Evolutionary conservation across 768 basidiomycete species (phyloP).

Genomic region (Amanita molliuscula): DNA sequence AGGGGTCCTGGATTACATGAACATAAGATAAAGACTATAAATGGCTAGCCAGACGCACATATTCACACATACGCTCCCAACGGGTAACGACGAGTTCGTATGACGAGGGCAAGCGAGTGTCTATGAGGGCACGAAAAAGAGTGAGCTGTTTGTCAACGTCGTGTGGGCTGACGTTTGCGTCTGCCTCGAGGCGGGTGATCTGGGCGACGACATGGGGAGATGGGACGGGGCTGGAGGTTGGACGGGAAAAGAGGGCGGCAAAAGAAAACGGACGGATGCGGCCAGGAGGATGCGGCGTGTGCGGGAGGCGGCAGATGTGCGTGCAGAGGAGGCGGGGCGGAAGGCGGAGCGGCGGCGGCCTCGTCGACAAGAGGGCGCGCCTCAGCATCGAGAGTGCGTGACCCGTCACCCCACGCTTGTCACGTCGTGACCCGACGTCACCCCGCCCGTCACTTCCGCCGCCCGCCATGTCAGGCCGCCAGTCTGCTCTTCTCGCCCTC

Average conservation of each 20-base stretch:
- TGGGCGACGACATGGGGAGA: constrained; percentile 58
- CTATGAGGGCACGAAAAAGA: constrained; percentile 55
- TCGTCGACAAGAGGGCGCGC: not conserved
- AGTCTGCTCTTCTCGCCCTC: constrained; percentile 22
- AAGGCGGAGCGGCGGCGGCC: constrained; percentile 5
- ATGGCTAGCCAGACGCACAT: constrained; percentile 34
- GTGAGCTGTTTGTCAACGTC: constrained; percentile 62
- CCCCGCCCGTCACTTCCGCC: no score
- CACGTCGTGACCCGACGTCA: not conserved
- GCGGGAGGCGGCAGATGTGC: constrained; percentile 1
- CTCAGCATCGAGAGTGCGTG: not conserved
- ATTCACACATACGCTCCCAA: constrained; percentile 81
- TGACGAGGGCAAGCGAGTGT: constrained; percentile 54
- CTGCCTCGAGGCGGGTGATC: constrained; percentile 67
- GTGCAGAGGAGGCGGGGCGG: not conserved
- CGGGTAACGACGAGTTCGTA: constrained; percentile 66
- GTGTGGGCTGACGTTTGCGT: constrained; percentile 63
- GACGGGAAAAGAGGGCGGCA: constrained; percentile 36
- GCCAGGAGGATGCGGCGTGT: no score
- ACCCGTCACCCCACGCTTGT: not conserved
- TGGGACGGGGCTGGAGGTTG: constrained; percentile 34
- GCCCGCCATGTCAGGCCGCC: constrained; percentile 1
- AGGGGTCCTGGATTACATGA: constrained; percentile 38
- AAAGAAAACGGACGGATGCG: constrained; percentile 24
- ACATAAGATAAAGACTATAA: constrained; percentile 5